These are phyloP conservation scores for Umbilicaria muhlenbergii DNA, from an alignment of 495 filamentous ascomycete species.

Conservation along the genomic window DNA sequence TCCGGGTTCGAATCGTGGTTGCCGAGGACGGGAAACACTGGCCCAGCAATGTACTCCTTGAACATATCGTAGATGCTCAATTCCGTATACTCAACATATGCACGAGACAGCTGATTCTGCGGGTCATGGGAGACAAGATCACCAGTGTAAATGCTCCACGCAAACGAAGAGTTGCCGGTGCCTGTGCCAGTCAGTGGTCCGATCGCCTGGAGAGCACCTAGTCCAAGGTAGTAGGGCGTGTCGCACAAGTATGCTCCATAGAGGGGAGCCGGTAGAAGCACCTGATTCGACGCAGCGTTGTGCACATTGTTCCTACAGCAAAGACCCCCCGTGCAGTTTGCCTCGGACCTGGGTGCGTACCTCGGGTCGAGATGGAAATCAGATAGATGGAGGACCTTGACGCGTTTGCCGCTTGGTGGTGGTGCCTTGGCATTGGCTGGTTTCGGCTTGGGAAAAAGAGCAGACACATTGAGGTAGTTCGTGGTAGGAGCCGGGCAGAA, in stretches of 20 bases:
- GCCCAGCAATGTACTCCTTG: constrained; percentile 38
- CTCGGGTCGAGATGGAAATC: constrained; percentile 46
- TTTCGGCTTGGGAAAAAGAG: constrained; percentile 40
- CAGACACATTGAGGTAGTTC: constrained; percentile 25
- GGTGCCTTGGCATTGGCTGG: constrained; percentile 27
- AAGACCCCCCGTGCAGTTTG: constrained; percentile 34
- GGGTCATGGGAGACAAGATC: constrained; percentile 40
- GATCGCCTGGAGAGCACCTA: constrained; percentile 41
- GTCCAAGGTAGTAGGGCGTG: constrained; percentile 40
- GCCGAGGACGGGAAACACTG: constrained; percentile 35
- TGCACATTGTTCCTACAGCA: constrained; percentile 35
- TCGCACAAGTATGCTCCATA: constrained; percentile 42
- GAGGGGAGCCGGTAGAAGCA: constrained; percentile 31
- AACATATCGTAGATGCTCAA: constrained; percentile 34
- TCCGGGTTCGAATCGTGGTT: constrained; percentile 42
- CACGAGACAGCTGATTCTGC: constrained; percentile 27
- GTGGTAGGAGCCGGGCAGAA: constrained; percentile 33
- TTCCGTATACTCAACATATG: constrained; percentile 35
- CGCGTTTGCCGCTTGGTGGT: constrained; percentile 30
- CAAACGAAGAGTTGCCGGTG: constrained; percentile 22
- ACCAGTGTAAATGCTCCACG: constrained; percentile 38
- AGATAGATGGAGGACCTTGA: constrained; percentile 44
- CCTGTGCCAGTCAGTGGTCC: constrained; percentile 38
- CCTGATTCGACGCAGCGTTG: constrained; percentile 18
- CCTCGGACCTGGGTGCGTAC: constrained; percentile 37